Conservation (phyloP, 768 basidiomycete species). For the Leccinum longicurvipes region DNA sequence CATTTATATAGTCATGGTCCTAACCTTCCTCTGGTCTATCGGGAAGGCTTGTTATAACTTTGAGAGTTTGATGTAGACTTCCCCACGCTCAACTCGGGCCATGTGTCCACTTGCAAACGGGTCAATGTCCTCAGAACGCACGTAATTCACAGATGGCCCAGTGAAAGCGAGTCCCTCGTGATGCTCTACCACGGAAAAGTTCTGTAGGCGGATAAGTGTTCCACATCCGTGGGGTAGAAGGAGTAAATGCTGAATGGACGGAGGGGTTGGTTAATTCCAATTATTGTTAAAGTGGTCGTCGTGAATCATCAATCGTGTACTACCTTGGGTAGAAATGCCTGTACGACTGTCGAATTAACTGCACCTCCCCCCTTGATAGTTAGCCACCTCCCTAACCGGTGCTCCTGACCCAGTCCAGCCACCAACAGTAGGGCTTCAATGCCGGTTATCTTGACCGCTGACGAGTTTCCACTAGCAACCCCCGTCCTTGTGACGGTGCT, state of each 20-base stretch:
- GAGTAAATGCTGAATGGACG: not conserved
- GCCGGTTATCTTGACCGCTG: conserved; percentile 28
- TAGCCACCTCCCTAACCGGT: conserved; percentile 87
- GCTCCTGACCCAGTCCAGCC: conserved; percentile 84
- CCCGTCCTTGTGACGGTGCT: not conserved
- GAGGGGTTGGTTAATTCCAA: not conserved
- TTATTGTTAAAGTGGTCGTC: not conserved
- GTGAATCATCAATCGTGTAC: conserved; percentile 8
- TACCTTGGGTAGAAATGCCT: conserved; percentile 44
- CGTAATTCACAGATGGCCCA: not conserved
- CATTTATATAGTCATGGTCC: not conserved
- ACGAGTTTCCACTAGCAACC: conserved; percentile 4
- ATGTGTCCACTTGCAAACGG: not conserved
- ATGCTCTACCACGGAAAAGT: not conserved
- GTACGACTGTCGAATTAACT: conserved; percentile 69
- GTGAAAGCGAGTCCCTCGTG: not conserved
- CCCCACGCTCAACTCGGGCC: not conserved
- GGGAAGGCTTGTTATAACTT: not conserved
- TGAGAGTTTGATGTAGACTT: not conserved
- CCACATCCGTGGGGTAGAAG: not conserved
- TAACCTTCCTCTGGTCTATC: not conserved
- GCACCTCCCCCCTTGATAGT: conserved; percentile 66
- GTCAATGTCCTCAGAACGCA: not conserved
- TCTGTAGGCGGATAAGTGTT: not conserved
- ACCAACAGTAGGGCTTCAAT: conserved; percentile 55